Conservation (phyloP, 2,329 filamentous ascomycete genomes). For the Mycosphaerelloides madeirae region DNA sequence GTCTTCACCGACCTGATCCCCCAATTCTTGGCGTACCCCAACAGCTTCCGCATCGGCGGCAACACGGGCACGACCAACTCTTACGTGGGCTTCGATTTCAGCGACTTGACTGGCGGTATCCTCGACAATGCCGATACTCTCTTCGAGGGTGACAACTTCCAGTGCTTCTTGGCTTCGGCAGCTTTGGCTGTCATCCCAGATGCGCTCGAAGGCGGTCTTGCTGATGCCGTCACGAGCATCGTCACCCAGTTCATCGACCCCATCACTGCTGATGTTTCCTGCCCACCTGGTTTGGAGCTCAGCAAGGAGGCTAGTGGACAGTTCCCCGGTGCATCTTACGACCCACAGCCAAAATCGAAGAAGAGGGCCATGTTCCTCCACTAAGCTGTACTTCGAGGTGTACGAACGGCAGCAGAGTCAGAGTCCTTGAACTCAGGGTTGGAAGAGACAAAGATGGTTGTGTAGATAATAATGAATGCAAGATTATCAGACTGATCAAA, state of each 20-base stretch:
- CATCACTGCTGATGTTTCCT: conserved; percentile 8
- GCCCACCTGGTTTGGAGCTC: conserved; percentile 8
- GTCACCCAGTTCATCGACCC: conserved; percentile 11
- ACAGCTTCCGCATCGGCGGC: conserved; percentile 25
- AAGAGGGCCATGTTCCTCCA: background rate
- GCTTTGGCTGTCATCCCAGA: background rate
- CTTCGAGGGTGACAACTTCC: conserved; percentile 6
- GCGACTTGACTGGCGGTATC: conserved; percentile 37
- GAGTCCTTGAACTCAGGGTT: too few species aligned
- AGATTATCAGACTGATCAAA: too few species aligned
- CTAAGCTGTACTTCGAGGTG: background rate
- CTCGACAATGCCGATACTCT: conserved; percentile 32
- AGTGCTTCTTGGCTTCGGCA: conserved; percentile 1
- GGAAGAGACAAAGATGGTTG: too few species aligned
- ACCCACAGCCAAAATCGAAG: background rate
- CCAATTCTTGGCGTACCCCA: conserved; percentile 5
- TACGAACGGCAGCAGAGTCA: too few species aligned
- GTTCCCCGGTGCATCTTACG: conserved; percentile 9
- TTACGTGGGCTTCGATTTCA: conserved; percentile 31
- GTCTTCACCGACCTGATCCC: conserved; percentile 9
- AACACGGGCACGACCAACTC: conserved; percentile 29
- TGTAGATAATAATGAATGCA: too few species aligned
- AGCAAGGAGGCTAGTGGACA: conserved; percentile 9
- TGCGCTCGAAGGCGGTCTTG: background rate
- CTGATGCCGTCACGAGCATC: conserved; percentile 3